Conservation (phyloP, 2,329 filamentous ascomycete genomes). For the Aureobasidium lini region DNA sequence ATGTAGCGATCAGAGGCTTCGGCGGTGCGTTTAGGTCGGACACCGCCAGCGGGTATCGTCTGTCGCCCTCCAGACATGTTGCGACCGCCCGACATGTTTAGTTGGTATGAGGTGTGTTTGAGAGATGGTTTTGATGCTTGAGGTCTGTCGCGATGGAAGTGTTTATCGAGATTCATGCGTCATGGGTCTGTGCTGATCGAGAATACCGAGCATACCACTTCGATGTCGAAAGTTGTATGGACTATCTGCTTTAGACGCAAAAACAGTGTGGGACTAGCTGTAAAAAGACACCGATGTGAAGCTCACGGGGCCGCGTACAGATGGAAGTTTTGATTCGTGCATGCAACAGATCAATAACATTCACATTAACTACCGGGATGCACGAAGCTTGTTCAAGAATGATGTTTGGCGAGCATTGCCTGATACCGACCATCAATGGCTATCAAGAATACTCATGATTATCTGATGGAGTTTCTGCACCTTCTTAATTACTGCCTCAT, state of each 20-base stretch:
- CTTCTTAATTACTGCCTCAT: background rate
- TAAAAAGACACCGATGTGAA: too few relatives aligned
- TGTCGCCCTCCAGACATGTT: slow-evolving; percentile 38
- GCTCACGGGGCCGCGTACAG: too few relatives aligned
- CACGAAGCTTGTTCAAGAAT: too few relatives aligned
- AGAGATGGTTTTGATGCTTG: background rate
- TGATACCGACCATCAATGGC: too few relatives aligned
- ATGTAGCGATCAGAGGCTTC: slow-evolving; percentile 74
- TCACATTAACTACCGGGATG: too few relatives aligned
- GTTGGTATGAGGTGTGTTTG: background rate
- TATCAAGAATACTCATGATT: too few relatives aligned
- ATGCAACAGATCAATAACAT: too few relatives aligned
- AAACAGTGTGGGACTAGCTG: too few relatives aligned
- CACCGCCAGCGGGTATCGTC: slow-evolving; percentile 26
- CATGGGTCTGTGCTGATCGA: background rate
- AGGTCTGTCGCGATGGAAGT: background rate
- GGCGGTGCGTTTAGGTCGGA: slow-evolving; percentile 58
- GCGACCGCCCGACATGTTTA: background rate
- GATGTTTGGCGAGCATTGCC: too few relatives aligned
- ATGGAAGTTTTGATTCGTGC: too few relatives aligned
- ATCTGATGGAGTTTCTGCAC: too few relatives aligned
- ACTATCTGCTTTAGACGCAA: too few relatives aligned
- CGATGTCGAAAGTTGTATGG: background rate
- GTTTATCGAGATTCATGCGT: background rate
- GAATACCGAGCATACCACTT: background rate